Base-by-base conservation (phyloP, 2,329 filamentous ascomycete species). In the Exophiala sideris region DNA sequence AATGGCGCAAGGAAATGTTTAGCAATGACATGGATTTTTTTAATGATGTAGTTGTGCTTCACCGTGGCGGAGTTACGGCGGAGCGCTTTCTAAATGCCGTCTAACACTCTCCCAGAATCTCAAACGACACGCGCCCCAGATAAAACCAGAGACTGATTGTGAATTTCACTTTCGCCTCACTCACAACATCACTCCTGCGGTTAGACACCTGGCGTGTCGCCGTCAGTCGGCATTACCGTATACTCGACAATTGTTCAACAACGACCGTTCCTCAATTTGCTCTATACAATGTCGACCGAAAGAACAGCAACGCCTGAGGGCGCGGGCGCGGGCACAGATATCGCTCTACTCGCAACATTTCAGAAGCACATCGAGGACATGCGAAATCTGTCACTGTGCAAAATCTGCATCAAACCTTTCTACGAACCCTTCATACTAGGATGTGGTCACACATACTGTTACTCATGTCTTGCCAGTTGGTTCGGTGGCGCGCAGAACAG, bases 401-500 rank as follows among this genome's bases (percentile, higher is more conserved):
- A 84, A 59, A 84, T 88, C 58, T 88, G 85, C 69, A 80, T 86
- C 61, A 79, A 81, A 51, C 78, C 85, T 45, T 76, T 88, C 46
- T 87, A 87, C 69, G 84, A 88, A 68, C 85, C 85, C 1, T 88
- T 83, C 69, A 85, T 82, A 14, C 76, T 87, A 48, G 76, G 76
- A 5, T 88, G 85, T 63, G 85, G 85, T 3, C 85, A 88, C 67
- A 87, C 85, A 5, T 88, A 86, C 69, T 88, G 85, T 71, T 88
- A 88, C 66, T 82, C 79, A 64, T 71, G 69, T 54, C 58, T 72
- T 32, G 68, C 67, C 35, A 71, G 62, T 56, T 70, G 64, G 69
- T 70, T 72, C 48, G 52, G 66, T 16, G 65, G 67, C 14, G 64
- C 35, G 8, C 35, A 49, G 2, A 39, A 45, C n/a, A 49, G 58